phyloP scores from a whole-genome alignment of 768 basidiomycete species.

The Boletus barrowsii region DNA sequence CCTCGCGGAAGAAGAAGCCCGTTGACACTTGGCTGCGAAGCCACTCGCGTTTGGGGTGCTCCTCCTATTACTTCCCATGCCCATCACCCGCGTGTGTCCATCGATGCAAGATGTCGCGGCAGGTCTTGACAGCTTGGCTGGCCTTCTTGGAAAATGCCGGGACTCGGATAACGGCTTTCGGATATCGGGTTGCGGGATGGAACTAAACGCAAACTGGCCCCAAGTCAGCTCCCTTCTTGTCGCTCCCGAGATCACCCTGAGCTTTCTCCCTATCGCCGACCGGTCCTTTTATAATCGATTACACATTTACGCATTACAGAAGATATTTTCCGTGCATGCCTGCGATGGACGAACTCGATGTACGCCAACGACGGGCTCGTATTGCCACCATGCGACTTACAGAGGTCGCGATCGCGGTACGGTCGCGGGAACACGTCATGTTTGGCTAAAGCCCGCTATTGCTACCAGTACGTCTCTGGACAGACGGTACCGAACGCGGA shows the following conservation, averaged over 20 bases:
- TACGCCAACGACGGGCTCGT: slow-evolving; percentile 9
- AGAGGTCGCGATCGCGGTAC: slow-evolving; percentile 23
- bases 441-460: slow-evolving; percentile 9
- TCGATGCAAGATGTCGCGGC: not conserved
- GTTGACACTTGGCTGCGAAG: slow-evolving; percentile 10
- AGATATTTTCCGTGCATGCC: slow-evolving; percentile 8
- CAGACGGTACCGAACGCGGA: slow-evolving; percentile 3
- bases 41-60: slow-evolving; percentile 12
- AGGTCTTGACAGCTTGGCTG: not conserved
- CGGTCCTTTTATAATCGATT: slow-evolving; percentile 11
- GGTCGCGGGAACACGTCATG: slow-evolving; percentile 24
- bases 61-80: slow-evolving; percentile 1
- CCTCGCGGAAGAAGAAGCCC: slow-evolving; percentile 12
- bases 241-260: slow-evolving; percentile 27
- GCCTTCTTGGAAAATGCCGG: slow-evolving; percentile 16
- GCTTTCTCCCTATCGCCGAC: slow-evolving; percentile 18
- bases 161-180: slow-evolving; percentile 4
- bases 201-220: not conserved
- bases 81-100: not conserved
- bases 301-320: not conserved
- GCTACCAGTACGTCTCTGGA: not conserved
- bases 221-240: slow-evolving; percentile 11
- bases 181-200: slow-evolving; percentile 7
- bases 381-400: slow-evolving; percentile 10
- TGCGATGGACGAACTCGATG: not conserved